phyloP scores from a whole-genome alignment of 2,329 filamentous ascomycete genomes.

The Pseudocercospora crystallina region DNA sequence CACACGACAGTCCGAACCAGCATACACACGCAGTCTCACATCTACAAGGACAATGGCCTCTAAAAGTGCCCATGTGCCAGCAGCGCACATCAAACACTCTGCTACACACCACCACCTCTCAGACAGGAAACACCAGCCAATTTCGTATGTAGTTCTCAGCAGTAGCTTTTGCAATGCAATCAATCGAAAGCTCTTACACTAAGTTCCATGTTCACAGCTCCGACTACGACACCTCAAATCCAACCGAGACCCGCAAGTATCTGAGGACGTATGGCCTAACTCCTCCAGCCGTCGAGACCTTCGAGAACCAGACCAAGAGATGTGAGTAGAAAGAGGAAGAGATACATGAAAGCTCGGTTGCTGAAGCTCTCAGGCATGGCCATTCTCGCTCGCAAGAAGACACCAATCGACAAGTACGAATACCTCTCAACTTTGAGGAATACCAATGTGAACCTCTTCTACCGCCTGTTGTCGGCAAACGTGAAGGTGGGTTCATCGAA shows the following conservation, averaged over 20 bases:
- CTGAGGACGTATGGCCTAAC: conserved; percentile 54
- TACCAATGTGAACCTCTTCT: conserved; percentile 79
- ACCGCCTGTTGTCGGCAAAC: conserved; percentile 76
- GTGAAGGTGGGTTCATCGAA: conserved; percentile 47
- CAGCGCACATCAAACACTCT: conserved; percentile 36
- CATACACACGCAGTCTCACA: no score
- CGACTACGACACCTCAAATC: conserved; percentile 53
- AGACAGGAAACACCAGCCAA: conserved; percentile 32
- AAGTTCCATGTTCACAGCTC: conserved; percentile 14
- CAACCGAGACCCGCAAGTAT: conserved; percentile 50
- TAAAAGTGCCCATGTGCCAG: conserved; percentile 26
- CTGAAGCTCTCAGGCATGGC: conserved; percentile 60
- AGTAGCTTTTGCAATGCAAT: neutral
- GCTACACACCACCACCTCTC: conserved; percentile 32
- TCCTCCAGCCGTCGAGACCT: conserved; percentile 52
- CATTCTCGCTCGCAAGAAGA: conserved; percentile 69
- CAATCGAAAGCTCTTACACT: conserved; percentile 7
- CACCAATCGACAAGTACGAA: conserved; percentile 77
- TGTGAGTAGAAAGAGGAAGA: conserved; percentile 37
- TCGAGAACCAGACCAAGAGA: conserved; percentile 51
- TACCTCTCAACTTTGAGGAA: conserved; percentile 75
- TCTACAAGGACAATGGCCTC: neutral
- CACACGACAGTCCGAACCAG: no score
- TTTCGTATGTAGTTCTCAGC: conserved; percentile 20
- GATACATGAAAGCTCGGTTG: no score